Evolutionary conservation across 164 flowering plant species (phyloP), one percentile per base, ranked within the genome.

Genomic region (Umbellularia californica): DNA sequence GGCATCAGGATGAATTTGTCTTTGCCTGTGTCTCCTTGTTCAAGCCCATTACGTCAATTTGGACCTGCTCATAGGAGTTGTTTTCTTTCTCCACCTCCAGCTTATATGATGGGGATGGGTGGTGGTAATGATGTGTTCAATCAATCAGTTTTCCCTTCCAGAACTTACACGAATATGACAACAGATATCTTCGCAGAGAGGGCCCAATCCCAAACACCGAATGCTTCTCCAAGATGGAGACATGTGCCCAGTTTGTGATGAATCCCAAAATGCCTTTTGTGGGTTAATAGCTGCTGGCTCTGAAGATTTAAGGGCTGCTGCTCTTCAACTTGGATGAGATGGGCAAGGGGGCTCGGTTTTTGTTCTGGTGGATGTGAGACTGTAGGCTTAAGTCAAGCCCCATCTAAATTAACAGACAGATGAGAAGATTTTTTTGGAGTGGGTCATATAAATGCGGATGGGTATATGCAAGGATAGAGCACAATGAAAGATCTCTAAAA

Each of bases 21-120:
- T 28, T 70, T 82, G 69, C 84, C 82, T 1, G 82, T 82, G 27
- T 79, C 82, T 58, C 84, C 84, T 9, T 77, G 79, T 70, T 76
- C 84, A 70, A 82, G 84, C 68, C 84, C 84, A 66, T 58, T 82
- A 65, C 70, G 81, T 50, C 85, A 84, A 17, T 62, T 73, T 51
- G 90, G 87, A 60, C 79, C 89, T 3, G 78, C 88, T 15, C 79
- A 84, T 68, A 81, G 68, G 77, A 92, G 85, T 72, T 85, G 83
- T 74, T 85, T 82, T 64, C 84, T 89, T n/a, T 88, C 98, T 41
- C 95, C 97, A 70, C 95, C 90, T 58, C 89, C 92, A 15, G 33
- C 84, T 63, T 87, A 76, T 74, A 72, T 81, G 11, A 33, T 77
- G 50, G 65, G 70, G 55, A 72, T 47, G 73, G 67, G 70, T 11